Conservation (phyloP, 73 alveolate species). For the Uronychia setigera region DNA sequence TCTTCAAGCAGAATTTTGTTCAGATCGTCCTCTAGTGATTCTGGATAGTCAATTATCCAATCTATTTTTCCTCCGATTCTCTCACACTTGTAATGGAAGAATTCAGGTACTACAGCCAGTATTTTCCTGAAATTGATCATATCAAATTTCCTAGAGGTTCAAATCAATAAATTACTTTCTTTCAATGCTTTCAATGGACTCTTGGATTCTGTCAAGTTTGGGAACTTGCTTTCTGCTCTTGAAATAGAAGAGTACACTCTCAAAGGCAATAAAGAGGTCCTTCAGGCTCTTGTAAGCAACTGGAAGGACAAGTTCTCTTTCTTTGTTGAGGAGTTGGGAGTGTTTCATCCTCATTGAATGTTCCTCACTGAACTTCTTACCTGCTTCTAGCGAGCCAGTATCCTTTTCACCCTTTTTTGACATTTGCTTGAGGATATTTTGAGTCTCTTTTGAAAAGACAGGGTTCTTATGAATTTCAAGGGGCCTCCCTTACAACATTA, state of each 20-base stretch:
- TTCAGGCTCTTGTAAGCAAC: background rate
- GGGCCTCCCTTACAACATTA: too few species aligned
- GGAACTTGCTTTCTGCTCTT: background rate
- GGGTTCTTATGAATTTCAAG: too few species aligned
- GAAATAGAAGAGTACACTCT: background rate
- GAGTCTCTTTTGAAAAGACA: background rate
- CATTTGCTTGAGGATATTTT: background rate
- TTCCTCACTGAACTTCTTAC: background rate
- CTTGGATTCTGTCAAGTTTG: background rate
- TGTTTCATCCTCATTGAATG: background rate
- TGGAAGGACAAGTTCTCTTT: background rate
- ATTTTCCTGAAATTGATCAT: background rate
- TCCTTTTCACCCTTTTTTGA: background rate
- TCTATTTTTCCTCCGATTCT: background rate
- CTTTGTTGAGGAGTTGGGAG: background rate
- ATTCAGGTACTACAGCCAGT: background rate
- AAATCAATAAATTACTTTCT: background rate
- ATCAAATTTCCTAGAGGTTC: background rate
- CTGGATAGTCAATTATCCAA: background rate
- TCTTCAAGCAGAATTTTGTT: background rate
- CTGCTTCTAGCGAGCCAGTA: too few species aligned
- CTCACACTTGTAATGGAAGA: background rate
- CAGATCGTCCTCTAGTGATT: background rate
- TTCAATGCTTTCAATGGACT: background rate
- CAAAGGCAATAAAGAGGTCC: background rate